These are phyloP conservation scores for Wallacemonas sp. DNA, from an alignment of 208 protist genomes.

Conservation along the genomic window DNA sequence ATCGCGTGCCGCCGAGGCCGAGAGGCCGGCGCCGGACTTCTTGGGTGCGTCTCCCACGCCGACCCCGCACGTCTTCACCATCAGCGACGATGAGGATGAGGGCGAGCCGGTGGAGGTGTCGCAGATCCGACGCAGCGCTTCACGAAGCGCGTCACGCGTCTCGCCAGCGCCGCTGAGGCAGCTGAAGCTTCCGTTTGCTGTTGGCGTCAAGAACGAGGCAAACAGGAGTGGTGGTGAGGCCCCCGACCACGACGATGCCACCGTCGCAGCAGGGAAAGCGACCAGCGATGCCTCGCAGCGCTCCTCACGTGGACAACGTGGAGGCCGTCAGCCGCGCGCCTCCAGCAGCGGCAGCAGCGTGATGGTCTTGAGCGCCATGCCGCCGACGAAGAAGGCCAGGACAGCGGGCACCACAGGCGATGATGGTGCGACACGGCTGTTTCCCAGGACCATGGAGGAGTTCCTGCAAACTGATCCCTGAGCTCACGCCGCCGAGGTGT, in stretches of 20 bases:
- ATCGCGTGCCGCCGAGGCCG: background rate
- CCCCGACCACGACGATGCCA: background rate
- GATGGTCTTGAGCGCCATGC: constrained; percentile 21
- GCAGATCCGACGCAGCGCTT: background rate
- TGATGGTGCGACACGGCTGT: background rate
- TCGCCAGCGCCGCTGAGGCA: constrained; percentile 19
- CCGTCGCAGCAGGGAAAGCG: background rate
- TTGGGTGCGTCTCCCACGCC: background rate
- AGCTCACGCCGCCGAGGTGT: no score
- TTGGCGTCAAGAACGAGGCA: no score
- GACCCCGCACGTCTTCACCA: constrained; percentile 5
- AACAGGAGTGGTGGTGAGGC: no score
- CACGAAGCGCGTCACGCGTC: background rate
- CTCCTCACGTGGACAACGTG: no score
- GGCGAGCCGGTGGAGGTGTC: constrained; percentile 19
- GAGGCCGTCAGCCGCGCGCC: background rate
- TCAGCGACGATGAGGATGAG: constrained; percentile 25
- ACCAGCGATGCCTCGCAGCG: no score
- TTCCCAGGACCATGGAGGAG: constrained; percentile 30
- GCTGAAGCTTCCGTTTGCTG: background rate
- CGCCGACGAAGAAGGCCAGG: constrained; percentile 1
- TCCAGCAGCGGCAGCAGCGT: constrained; percentile 35
- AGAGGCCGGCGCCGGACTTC: background rate
- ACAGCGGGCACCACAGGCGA: constrained; percentile 10
- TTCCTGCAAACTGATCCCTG: constrained; percentile 27